Evolutionary conservation across 345 rosid genomes (phyloP), one percentile per base, ranked within the genome.

Genomic region (Passiflora organensis): DNA sequence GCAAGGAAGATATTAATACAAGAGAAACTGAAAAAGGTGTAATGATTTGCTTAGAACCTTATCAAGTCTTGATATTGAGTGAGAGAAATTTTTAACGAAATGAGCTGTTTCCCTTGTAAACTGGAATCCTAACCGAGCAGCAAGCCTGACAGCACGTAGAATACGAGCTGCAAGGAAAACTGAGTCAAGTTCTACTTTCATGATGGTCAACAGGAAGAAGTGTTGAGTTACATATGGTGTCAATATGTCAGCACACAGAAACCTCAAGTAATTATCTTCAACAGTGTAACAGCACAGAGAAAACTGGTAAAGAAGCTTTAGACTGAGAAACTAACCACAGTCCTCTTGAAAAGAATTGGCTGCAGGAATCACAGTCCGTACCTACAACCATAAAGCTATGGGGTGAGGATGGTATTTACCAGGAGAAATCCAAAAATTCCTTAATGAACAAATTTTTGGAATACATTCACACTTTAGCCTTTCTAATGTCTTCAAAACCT

Each of bases 401-500:
- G 22, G 32, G 47, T 65, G 15, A 65, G 53, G 60, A 34, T n/a
- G 53, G 25, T 47, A 13, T 23, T 41, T 9, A 20, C 13, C 56
- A 24, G 48, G 51, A 56, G 37, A 34, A 37, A 32, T 55, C 63
- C 32, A 67, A 56, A 41, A 66, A 63, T 51, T 54, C 28, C 56
- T 38, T 50, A 68, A 25, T 37, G 6, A 63, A 84, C 50, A 43
- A 38, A 49, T 24, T 42, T 52, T 71, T 58, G 69, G 77, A 70
- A 64, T 68, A 85, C 77, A 72, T 76, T 73, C 99, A 78, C 88
- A 94, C 99, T 83, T 82, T 87, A 76, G 97, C 87, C 66, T 81
- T 87, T 79, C 60, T 75, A 52, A 94, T 72, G 73, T 94, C 99
- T 74, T 89, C 84, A 43, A 87, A 74, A 64, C 97, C 99, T 76